Percentiles rank a stretch among this genome's conserved stretches.
phyloP scores from a whole-genome alignment of 495 filamentous ascomycete species.

The Trichoderma parareesei region DNA sequence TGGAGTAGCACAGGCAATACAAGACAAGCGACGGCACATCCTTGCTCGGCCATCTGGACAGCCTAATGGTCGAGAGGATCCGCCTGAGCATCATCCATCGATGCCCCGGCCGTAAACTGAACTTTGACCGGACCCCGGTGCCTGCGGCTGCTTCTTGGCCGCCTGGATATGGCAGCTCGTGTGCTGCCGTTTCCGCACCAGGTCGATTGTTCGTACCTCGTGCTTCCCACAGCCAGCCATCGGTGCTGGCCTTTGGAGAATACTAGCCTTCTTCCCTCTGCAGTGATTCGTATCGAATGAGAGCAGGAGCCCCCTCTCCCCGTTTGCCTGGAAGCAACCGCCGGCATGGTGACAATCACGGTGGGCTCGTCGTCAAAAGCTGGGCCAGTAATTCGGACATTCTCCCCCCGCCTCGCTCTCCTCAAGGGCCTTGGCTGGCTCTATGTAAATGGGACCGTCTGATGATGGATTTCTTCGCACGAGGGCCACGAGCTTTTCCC shows the following conservation, averaged over 20 bases:
- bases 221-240: neutral
- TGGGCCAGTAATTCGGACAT: neutral
- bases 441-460: neutral
- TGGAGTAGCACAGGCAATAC: no score
- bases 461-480: neutral
- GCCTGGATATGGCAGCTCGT: neutral
- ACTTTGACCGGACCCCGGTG: neutral
- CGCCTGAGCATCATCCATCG: neutral
- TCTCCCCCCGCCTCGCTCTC: neutral
- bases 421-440: neutral
- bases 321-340: neutral
- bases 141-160: neutral
- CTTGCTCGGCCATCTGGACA: neutral
- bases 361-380: constrained; percentile 1
- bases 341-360: neutral
- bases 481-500: no score
- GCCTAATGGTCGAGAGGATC: neutral
- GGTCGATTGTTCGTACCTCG: neutral
- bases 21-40: neutral
- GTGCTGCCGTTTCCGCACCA: no score
- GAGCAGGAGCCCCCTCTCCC: neutral
- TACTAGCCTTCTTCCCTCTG: neutral
- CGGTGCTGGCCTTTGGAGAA: neutral
- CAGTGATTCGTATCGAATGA: neutral
- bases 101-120: neutral